Evolutionary conservation across 768 basidiomycete genomes (phyloP), one percentile per base, ranked within the genome.

Genomic region (Hypholoma fasciculare): DNA sequence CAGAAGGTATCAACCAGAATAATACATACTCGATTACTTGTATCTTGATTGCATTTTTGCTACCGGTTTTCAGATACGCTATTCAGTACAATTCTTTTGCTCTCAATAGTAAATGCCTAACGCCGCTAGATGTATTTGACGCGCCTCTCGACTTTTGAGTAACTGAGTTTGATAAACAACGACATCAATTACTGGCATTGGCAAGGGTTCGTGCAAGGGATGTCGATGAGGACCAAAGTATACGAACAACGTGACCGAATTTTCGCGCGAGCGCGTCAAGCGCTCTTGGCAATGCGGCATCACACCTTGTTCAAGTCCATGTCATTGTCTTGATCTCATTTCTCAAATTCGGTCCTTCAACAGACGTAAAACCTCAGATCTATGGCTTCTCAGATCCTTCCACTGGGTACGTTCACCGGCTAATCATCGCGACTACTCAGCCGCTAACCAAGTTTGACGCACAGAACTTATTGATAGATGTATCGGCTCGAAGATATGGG

Each of bases 401-500:
- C 94, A n/a, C 82, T 97, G 57, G 93, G 93, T 90, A 68, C 36
- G 34, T 8, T 7, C 30, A 7, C 7, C 30, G 1, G 0, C 30
- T 27, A 14, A 59, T 74, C 60, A 46, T 7, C 17, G 46, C 34
- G 14, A 7, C 47, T 48, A 34, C 4, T 19, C 16, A 12, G 36
- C 40, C 17, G 6, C 16, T 34, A 43, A 26, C 27, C 38, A 53
- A 19, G 42, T 50, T 52, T 20, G 58, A 44, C 27, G 43, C 30
- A 53, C 62, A 96, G 96, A 98, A 72, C 82, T 99, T 44, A 96
- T 99, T 67, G 96, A 99, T 73, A 85, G 92, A 71, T 98, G 96
- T 70, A 98, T 98, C 71, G 96, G 96, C 56, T 96, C 94, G 36
- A 85, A 87, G 49, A 96, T 98, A 69, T 97, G 94, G 93, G 96